phyloP scores from a whole-genome alignment of 2,329 filamentous ascomycete genomes.

The Aaosphaeria arxii region DNA sequence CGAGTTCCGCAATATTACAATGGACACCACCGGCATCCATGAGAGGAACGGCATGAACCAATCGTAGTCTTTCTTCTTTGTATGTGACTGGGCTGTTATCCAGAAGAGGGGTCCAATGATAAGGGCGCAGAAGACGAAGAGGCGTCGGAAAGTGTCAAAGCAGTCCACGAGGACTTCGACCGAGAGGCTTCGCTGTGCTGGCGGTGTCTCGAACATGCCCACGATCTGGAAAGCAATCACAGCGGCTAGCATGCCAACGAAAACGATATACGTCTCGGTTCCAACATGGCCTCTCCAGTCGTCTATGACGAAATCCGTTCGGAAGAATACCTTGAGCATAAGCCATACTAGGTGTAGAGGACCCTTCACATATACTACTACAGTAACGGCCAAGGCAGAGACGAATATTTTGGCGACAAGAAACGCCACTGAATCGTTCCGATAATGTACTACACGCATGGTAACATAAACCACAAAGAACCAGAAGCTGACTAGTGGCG shows the following conservation, averaged over 20 bases:
- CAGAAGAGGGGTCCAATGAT: conserved; percentile 33
- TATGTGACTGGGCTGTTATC: conserved; percentile 26
- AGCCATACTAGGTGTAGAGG: conserved; percentile 43
- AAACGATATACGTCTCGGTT: conserved; percentile 56
- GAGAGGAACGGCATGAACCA: conserved; percentile 53
- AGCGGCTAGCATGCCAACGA: conserved; percentile 54
- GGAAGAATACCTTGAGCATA: conserved; percentile 42
- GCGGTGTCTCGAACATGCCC: conserved; percentile 15
- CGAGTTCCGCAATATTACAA: conserved; percentile 53
- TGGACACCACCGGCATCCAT: conserved; percentile 53
- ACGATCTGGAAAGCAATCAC: conserved; percentile 33
- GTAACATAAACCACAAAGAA: conserved; percentile 58
- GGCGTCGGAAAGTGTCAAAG: conserved; percentile 10
- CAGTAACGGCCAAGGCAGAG: conserved; percentile 42
- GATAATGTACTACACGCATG: conserved; percentile 41
- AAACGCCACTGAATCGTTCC: conserved; percentile 44
- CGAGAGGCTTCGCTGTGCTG: conserved; percentile 4
- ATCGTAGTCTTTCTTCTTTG: conserved; percentile 47
- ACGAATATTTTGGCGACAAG: conserved; percentile 49
- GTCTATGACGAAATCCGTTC: conserved; percentile 48
- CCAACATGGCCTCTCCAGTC: conserved; percentile 52
- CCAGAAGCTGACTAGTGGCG: conserved; percentile 60
- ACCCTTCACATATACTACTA: conserved; percentile 36
- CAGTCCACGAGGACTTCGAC: conserved; percentile 18
- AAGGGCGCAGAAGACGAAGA: conserved; percentile 15